Base-by-base conservation (phyloP, 2,329 filamentous ascomycete genomes). In the Coniella lustricola region DNA sequence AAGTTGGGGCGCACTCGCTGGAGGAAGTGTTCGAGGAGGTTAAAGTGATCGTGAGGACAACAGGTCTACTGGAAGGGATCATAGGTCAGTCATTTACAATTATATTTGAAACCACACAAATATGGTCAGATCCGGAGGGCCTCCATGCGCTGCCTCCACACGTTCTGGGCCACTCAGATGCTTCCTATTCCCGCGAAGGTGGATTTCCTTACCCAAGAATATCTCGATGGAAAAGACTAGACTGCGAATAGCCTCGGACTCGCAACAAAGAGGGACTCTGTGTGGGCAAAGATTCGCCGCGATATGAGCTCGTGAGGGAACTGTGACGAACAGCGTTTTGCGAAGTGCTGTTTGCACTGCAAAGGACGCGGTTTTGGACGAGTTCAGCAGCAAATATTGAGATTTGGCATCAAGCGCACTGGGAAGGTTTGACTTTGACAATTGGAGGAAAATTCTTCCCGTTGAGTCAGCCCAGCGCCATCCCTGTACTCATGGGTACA, bases 181-280 rank as follows among this genome's bases (percentile, higher is more conserved):
- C 42, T 18, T 35, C 40, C 38, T 35, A 39, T 41, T 42, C 42
- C 45, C 14, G 17, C 16, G 12, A 32, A 34, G 38, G 51, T 50
- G 51, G 48, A 53, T 48, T 50, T 44, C 44, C 35, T 53, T 53
- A 48, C 51, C 18, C 13, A 20, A 41, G 37, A 40, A 29, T 25
- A 47, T 35, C 35, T 34, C 36, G 17, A 29, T 10, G n/a, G 25
- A 8, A 13, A 14, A 40, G 44, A 35, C 41, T 44, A 44, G 12
- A 20, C 41, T 44, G 41, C 22, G 41, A 44, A 36, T 25, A 12
- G 32, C 32, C 32, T 16, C 32, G 21, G 17, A 12, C 12, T 32
- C 29, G 5, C 5, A 44, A 25, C 21, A 39, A 29, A 29, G 25
- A 29, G 20, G 13, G 18, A n/a, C 36, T 39, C 16, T 38, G 16